Evolutionary conservation across 495 filamentous ascomycete species (phyloP).

Genomic region (Pyrenula massariospora): DNA sequence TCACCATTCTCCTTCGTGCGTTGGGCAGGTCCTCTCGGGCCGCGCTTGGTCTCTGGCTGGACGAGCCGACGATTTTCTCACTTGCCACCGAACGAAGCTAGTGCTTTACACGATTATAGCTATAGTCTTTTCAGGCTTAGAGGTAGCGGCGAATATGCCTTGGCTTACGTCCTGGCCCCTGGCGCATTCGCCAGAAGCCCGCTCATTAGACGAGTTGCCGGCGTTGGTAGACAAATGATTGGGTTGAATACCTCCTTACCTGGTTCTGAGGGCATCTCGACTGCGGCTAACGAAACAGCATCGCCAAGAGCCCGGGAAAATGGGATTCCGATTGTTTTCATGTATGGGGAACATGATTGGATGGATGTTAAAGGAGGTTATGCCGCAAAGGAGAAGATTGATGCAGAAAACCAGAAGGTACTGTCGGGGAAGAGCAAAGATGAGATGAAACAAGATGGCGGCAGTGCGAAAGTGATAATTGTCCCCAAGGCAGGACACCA

Average conservation of each 20-base stretch:
- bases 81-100: constrained; percentile 66
- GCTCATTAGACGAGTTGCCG: constrained; percentile 73
- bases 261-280: constrained; percentile 9
- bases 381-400: constrained; percentile 69
- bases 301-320: constrained; percentile 38
- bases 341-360: constrained; percentile 98
- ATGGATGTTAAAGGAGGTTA: constrained; percentile 88
- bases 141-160: constrained; percentile 89
- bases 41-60: constrained; percentile 89
- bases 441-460: constrained; percentile 60
- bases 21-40: constrained; percentile 82
- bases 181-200: constrained; percentile 87
- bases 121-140: constrained; percentile 89
- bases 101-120: constrained; percentile 79
- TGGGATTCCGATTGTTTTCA: constrained; percentile 74
- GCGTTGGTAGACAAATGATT: constrained; percentile 62
- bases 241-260: constrained; percentile 8
- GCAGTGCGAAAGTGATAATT: constrained; percentile 74
- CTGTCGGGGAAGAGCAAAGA: constrained; percentile 49
- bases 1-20: constrained; percentile 87
- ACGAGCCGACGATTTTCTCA: constrained; percentile 85
- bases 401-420: constrained; percentile 47
- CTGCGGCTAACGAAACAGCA: constrained; percentile 6
- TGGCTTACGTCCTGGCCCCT: constrained; percentile 85
- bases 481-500: constrained; percentile 83